Conservation (phyloP, 805 yeast species). For the Hanseniaspora taiwanica region DNA sequence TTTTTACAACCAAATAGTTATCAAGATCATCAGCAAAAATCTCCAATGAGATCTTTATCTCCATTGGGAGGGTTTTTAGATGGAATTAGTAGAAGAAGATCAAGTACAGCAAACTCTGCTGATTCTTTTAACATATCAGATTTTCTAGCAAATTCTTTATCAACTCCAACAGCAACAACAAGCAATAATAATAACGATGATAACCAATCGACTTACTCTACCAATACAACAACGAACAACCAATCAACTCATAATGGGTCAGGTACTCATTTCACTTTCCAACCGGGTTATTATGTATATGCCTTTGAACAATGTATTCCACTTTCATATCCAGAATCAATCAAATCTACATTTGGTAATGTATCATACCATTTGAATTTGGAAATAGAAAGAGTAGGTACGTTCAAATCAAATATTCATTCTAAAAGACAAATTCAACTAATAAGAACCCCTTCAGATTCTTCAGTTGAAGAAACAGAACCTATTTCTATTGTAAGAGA, state of each 20-base stretch:
- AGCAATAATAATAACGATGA: background rate
- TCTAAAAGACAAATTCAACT: slow-evolving; percentile 54
- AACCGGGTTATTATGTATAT: slow-evolving; percentile 85
- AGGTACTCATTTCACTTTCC: slow-evolving; percentile 34
- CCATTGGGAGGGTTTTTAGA: background rate
- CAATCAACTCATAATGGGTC: slow-evolving; percentile 7
- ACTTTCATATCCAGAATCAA: slow-evolving; percentile 69
- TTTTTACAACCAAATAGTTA: background rate
- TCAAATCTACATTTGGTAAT: slow-evolving; percentile 66
- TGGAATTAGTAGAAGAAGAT: background rate
- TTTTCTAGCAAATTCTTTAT: background rate
- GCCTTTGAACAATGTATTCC: slow-evolving; percentile 84
- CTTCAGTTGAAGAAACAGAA: slow-evolving; percentile 76
- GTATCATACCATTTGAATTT: slow-evolving; percentile 64
- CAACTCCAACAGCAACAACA: background rate
- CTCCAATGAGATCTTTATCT: background rate
- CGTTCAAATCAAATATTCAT: slow-evolving; percentile 65
- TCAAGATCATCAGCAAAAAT: background rate
- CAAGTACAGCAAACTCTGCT: background rate
- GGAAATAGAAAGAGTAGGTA: slow-evolving; percentile 59
- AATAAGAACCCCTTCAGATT: slow-evolving; percentile 65
- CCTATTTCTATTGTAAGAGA: slow-evolving; percentile 83
- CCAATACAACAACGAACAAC: too few relatives aligned
- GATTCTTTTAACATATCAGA: background rate
- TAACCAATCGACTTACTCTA: too few relatives aligned